Percentiles rank a stretch among this genome's conserved stretches.
Conservation (phyloP, 169 alveolate species). For the Cardiosporidium cionae region DNA sequence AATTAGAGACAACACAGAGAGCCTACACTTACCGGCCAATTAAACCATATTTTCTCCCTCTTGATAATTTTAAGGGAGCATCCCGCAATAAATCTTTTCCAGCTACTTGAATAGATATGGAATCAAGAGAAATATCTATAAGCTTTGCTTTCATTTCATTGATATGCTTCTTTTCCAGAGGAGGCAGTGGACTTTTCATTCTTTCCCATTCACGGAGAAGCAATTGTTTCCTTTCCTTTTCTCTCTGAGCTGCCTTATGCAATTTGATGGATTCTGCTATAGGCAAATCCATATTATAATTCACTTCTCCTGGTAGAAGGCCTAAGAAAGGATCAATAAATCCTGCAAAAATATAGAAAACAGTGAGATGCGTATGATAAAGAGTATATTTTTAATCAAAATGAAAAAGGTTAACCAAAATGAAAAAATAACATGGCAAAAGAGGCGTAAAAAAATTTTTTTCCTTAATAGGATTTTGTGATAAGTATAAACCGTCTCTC, state of each 20-base stretch:
- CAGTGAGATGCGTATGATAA: too few relatives aligned
- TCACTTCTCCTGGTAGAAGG: not conserved
- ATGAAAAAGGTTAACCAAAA: not conserved
- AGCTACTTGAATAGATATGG: constrained; percentile 78
- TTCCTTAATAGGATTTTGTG: not conserved
- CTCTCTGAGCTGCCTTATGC: not conserved
- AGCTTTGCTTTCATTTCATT: constrained; percentile 39
- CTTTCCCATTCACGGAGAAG: constrained; percentile 61
- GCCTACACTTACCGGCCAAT: constrained; percentile 60
- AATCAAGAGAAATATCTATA: constrained; percentile 62
- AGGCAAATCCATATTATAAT: not conserved
- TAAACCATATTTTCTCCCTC: constrained; percentile 87
- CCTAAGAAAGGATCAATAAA: not conserved
- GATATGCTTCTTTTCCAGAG: constrained; percentile 56
- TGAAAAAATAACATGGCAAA: not conserved
- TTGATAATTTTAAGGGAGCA: constrained; percentile 75
- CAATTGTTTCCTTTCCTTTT: not conserved
- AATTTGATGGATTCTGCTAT: not conserved
- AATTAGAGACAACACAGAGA: not conserved
- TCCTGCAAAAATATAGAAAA: not conserved
- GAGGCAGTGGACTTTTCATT: constrained; percentile 62
- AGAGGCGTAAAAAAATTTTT: not conserved
- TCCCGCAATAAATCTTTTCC: constrained; percentile 87
- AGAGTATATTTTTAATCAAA: too few relatives aligned
- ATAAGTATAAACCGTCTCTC: not conserved